A percentile compares a stretch with the other conserved stretches of the same genome.
Conservation (phyloP, 2,329 filamentous ascomycete species). For the Aspergillus tanneri region DNA sequence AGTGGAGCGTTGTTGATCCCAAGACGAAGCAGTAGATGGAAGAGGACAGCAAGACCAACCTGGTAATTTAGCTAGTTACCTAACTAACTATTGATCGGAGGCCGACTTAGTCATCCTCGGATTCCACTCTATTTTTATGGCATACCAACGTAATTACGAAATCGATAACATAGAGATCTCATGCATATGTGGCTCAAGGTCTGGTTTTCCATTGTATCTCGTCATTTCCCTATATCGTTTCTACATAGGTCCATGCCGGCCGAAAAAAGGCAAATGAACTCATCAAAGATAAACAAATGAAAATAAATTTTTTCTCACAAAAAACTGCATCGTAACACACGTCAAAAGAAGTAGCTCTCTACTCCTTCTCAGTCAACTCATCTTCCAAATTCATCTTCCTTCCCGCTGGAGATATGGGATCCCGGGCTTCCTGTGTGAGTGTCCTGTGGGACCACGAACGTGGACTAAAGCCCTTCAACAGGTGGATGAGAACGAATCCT, state of each 20-base stretch:
- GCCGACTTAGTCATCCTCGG: neutral
- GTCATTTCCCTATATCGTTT: conserved; percentile 20
- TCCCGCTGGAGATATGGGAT: conserved; percentile 14
- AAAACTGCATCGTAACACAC: conserved; percentile 36
- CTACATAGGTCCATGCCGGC: conserved; percentile 26
- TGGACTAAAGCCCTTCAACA: conserved; percentile 14
- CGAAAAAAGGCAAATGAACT: conserved; percentile 22
- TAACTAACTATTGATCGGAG: too few species aligned
- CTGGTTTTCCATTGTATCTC: conserved; percentile 18
- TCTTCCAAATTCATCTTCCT: conserved; percentile 18
- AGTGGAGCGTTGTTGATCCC: conserved; percentile 3
- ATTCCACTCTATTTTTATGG: neutral
- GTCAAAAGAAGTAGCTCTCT: conserved; percentile 30
- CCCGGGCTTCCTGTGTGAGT: conserved; percentile 7
- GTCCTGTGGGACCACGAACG: conserved; percentile 6
- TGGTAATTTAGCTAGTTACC: neutral
- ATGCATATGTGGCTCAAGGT: too few species aligned
- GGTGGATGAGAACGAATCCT: conserved; percentile 17
- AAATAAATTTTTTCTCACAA: conserved; percentile 25
- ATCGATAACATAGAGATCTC: neutral
- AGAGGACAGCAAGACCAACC: neutral
- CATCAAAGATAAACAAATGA: conserved; percentile 21
- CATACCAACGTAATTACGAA: neutral
- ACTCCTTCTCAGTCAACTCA: conserved; percentile 29
- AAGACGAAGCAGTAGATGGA: neutral